Conservation (phyloP, 768 basidiomycete genomes). For the Podaxis sp. region DNA sequence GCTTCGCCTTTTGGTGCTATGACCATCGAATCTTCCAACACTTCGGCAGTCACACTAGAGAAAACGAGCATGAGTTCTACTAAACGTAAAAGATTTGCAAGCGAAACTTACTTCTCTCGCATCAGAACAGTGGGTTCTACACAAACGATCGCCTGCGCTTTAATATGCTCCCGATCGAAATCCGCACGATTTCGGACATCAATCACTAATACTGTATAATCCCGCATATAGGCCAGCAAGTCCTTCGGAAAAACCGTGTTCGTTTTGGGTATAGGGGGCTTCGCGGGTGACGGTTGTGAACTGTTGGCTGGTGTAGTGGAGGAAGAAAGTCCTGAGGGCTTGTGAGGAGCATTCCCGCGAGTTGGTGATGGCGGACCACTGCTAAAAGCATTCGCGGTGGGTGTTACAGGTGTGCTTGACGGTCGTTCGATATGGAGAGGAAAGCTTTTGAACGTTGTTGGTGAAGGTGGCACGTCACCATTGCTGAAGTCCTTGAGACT, state of each 20-base stretch:
- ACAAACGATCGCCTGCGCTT: conserved; percentile 69
- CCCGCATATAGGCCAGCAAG: conserved; percentile 55
- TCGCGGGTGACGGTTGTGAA: conserved; percentile 35
- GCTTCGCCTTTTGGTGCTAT: conserved; percentile 71
- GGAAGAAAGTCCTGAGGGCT: conserved; percentile 35
- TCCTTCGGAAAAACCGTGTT: conserved; percentile 62
- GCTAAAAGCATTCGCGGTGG: conserved; percentile 51
- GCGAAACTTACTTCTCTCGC: conserved; percentile 59
- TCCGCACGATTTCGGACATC: conserved; percentile 82
- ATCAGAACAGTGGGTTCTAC: conserved; percentile 79
- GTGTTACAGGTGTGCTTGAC: conserved; percentile 70
- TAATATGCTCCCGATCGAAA: conserved; percentile 75
- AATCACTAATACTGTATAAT: conserved; percentile 69
- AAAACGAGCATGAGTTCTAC: conserved; percentile 9
- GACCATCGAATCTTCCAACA: conserved; percentile 73
- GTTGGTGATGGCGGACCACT: conserved; percentile 66
- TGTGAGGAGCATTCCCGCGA: conserved; percentile 28
- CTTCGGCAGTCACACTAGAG: conserved; percentile 59
- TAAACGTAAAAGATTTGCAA: conserved; percentile 3
- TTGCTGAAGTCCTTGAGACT: conserved; percentile 23
- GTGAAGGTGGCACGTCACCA: conserved; percentile 28
- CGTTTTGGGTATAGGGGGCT: conserved; percentile 47
- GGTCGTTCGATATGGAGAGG: conserved; percentile 53
- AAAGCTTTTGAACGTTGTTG: conserved; percentile 36
- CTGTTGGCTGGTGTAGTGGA: conserved; percentile 23